These are phyloP conservation scores for Vitrella brassicaformis DNA, from an alignment of 73 alveolate species.

Conservation along the genomic window DNA sequence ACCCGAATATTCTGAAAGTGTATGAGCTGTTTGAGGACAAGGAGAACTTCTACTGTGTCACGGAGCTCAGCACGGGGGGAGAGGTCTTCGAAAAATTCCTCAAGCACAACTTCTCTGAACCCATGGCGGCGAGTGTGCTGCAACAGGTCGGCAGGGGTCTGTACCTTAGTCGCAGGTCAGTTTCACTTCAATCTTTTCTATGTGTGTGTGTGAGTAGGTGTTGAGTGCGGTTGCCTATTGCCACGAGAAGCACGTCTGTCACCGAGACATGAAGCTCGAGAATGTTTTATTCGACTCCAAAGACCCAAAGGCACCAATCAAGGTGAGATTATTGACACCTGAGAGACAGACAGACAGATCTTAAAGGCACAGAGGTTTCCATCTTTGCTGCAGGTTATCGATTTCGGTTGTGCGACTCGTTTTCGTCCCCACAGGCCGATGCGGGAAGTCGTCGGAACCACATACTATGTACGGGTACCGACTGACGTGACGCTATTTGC, in stretches of 20 bases:
- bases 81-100: not conserved
- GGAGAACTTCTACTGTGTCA: slow-evolving; percentile 22
- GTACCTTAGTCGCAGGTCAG: not conserved
- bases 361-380: no score
- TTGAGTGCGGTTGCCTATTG: slow-evolving; percentile 28
- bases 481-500: no score
- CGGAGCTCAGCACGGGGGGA: not conserved
- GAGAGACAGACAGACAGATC: no score
- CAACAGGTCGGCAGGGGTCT: not conserved
- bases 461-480: no score
- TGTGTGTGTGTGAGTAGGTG: not conserved
- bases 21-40: slow-evolving; percentile 46
- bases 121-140: not conserved
- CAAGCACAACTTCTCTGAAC: not conserved
- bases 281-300: slow-evolving; percentile 1
- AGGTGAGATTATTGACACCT: no score
- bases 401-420: no score
- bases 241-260: slow-evolving; percentile 2
- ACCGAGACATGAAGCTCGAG: slow-evolving; percentile 7
- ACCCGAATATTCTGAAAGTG: slow-evolving; percentile 47
- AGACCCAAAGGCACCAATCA: not conserved
- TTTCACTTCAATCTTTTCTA: not conserved
- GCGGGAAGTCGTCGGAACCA: no score
- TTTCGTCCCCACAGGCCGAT: no score
- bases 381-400: not conserved